Evolutionary conservation across 1,284 basidiomycete genomes (phyloP).

Genomic region (Austroboletus novae-zelandiae): DNA sequence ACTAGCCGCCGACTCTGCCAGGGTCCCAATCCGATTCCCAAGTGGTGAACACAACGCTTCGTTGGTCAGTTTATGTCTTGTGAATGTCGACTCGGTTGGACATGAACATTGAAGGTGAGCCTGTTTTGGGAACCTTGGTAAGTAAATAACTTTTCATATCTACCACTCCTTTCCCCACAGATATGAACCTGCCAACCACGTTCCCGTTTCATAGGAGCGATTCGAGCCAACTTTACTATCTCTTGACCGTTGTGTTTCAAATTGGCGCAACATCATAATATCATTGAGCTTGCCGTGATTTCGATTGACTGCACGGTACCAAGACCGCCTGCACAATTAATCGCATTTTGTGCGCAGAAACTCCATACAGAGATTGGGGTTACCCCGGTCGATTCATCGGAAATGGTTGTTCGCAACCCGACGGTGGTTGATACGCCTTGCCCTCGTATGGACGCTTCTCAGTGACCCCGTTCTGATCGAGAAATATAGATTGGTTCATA

Average conservation of each 20-base stretch:
- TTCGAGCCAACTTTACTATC: no score
- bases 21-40: not conserved
- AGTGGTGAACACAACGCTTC: not conserved
- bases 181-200: not conserved
- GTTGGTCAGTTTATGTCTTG: not conserved
- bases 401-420: not conserved
- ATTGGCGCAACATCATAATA: no score
- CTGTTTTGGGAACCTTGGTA: no score
- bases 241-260: no score
- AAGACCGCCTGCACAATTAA: not conserved
- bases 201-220: not conserved
- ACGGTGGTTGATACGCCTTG: no score
- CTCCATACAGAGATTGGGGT: conserved; percentile 4
- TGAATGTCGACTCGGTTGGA: no score
- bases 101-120: no score
- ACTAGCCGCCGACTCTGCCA: not conserved
- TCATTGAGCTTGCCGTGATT: no score
- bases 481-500: no score
- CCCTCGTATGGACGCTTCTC: no score
- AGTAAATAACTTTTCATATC: not conserved
- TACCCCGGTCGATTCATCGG: not conserved
- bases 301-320: not conserved
- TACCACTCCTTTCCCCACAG: not conserved
- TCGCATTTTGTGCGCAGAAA: conserved; percentile 4
- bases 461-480: no score